phyloP scores from a whole-genome alignment of 2,329 filamentous ascomycete species.

The Fusarium hainanense region DNA sequence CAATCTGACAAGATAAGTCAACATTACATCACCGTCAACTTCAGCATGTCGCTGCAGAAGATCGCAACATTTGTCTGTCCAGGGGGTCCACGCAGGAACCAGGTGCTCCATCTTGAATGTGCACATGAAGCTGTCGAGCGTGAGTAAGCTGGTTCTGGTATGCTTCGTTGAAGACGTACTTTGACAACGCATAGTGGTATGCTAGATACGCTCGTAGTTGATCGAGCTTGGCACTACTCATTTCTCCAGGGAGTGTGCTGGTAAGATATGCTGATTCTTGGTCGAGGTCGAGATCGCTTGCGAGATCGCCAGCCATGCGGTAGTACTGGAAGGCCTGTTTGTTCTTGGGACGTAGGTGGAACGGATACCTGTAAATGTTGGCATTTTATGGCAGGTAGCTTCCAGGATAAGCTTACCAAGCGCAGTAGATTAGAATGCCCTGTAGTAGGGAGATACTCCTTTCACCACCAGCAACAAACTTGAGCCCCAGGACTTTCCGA shows the following conservation, averaged over 20 bases:
- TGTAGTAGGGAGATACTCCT: slow-evolving; percentile 67
- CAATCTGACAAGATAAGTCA: slow-evolving; percentile 58
- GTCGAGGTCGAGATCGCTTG: slow-evolving; percentile 62
- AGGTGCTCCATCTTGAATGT: slow-evolving; percentile 53
- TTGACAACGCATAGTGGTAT: slow-evolving; percentile 57
- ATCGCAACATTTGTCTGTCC: slow-evolving; percentile 59
- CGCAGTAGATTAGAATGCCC: slow-evolving; percentile 66
- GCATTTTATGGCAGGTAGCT: not conserved
- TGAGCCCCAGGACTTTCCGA: slow-evolving; percentile 65
- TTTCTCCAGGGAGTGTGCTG: not conserved
- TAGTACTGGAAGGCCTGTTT: slow-evolving; percentile 63
- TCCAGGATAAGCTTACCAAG: slow-evolving; percentile 57
- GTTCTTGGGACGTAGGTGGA: slow-evolving; percentile 64
- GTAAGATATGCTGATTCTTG: slow-evolving; percentile 47
- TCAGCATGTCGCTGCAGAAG: slow-evolving; percentile 54
- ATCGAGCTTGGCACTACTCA: slow-evolving; percentile 50
- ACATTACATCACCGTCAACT: slow-evolving; percentile 54
- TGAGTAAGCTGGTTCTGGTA: slow-evolving; percentile 11
- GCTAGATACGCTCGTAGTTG: slow-evolving; percentile 59
- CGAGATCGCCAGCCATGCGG: slow-evolving; percentile 63
- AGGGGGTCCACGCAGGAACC: slow-evolving; percentile 52
- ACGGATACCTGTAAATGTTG: slow-evolving; percentile 60
- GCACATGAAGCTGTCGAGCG: slow-evolving; percentile 50
- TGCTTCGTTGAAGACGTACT: slow-evolving; percentile 48
- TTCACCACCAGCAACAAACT: slow-evolving; percentile 67